phyloP scores from a whole-genome alignment of 352 stramenopile genomes.

The Discostella stelligera region DNA sequence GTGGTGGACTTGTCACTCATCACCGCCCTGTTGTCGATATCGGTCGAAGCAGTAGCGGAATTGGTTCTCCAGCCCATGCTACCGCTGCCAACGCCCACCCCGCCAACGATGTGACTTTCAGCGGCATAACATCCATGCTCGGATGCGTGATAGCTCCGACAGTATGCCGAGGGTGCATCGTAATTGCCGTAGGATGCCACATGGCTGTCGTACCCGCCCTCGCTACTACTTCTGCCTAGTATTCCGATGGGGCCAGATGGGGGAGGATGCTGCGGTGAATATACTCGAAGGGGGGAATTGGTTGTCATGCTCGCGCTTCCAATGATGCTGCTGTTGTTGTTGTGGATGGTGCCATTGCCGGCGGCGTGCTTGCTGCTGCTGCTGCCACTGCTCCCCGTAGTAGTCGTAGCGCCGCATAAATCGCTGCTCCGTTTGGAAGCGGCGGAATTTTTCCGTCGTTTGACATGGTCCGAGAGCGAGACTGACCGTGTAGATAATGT shows the following conservation, averaged over 20 bases:
- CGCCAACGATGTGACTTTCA: conserved; percentile 10
- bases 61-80: background rate
- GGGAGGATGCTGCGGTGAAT: background rate
- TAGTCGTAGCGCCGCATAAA: background rate
- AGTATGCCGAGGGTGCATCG: conserved; percentile 13
- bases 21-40: no score
- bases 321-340: background rate
- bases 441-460: conserved; percentile 3
- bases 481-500: conserved; percentile 13
- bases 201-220: conserved; percentile 26
- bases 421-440: background rate
- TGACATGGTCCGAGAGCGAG: conserved; percentile 20
- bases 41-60: background rate
- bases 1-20: background rate
- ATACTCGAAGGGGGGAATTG: background rate
- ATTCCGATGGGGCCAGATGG: background rate
- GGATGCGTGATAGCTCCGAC: conserved; percentile 1
- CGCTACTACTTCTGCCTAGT: background rate
- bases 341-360: background rate
- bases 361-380: background rate
- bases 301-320: background rate
- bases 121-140: conserved; percentile 22
- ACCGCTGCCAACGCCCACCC: background rate
- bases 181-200: conserved; percentile 21
- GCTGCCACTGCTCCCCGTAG: background rate